phyloP scores from a whole-genome alignment of 805 yeast genomes.

The Yarrowia porcina region DNA sequence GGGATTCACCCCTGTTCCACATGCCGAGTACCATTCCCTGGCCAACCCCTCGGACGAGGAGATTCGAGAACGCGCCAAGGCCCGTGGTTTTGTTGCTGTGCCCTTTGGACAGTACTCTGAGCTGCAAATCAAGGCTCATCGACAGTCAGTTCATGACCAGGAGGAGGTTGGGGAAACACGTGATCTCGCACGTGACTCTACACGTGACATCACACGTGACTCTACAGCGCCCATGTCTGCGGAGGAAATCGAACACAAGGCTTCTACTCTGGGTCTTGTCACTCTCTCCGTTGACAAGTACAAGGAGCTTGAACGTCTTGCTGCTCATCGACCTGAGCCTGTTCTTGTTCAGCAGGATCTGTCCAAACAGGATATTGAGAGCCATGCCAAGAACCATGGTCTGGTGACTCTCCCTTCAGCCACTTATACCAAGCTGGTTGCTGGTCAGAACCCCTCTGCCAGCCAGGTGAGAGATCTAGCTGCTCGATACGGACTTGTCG shows the following conservation, averaged over 20 bases:
- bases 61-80: constrained; percentile 7
- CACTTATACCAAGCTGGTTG: constrained; percentile 31
- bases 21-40: constrained; percentile 22
- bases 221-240: not conserved
- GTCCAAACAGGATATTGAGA: constrained; percentile 22
- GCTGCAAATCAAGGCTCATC: constrained; percentile 29
- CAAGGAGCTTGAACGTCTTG: constrained; percentile 26
- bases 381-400: constrained; percentile 32
- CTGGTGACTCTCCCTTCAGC: constrained; percentile 38
- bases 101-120: constrained; percentile 29
- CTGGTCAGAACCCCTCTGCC: constrained; percentile 20
- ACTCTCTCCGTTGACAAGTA: constrained; percentile 27
- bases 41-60: constrained; percentile 20
- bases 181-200: not conserved
- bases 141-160: not conserved
- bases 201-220: not conserved
- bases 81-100: constrained; percentile 27
- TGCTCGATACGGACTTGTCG: constrained; percentile 9
- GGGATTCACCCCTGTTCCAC: constrained; percentile 24
- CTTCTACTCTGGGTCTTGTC: constrained; percentile 28
- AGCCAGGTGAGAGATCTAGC: constrained; percentile 9
- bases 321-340: constrained; percentile 22
- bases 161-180: not conserved
- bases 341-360: not conserved
- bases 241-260: constrained; percentile 28